Percentiles rank a stretch among this genome's conserved stretches.
phyloP scores from a whole-genome alignment of 2,329 filamentous ascomycete species.

The Talaromyces piceae region DNA sequence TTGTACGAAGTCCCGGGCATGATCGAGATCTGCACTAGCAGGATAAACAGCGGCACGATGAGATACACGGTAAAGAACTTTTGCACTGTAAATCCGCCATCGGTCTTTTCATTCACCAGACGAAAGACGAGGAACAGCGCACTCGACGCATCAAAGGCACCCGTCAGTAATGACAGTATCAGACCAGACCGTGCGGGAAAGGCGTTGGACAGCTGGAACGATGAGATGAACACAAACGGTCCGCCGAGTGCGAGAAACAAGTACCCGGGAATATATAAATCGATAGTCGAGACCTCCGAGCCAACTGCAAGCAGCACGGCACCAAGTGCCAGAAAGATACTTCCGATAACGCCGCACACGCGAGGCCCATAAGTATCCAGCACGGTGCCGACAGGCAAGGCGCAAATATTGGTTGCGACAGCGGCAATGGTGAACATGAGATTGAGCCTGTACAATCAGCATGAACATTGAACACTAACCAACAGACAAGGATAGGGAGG shows the following conservation, averaged over 20 bases:
- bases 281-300: constrained; percentile 56
- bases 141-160: constrained; percentile 76
- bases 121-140: constrained; percentile 70
- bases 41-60: constrained; percentile 59
- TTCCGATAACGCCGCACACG: constrained; percentile 65
- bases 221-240: constrained; percentile 73
- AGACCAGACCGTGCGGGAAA: constrained; percentile 69
- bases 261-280: constrained; percentile 68
- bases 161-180: constrained; percentile 72
- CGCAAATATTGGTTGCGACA: constrained; percentile 79
- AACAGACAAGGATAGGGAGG: too few species aligned
- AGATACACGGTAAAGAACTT: constrained; percentile 69
- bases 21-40: constrained; percentile 59
- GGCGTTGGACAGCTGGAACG: constrained; percentile 77
- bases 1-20: constrained; percentile 75
- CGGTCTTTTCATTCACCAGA: constrained; percentile 56
- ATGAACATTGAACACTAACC: neutral
- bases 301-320: constrained; percentile 66
- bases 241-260: constrained; percentile 70
- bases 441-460: constrained; percentile 52
- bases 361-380: constrained; percentile 76
- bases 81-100: constrained; percentile 52
- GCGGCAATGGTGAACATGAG: constrained; percentile 90
- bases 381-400: constrained; percentile 76
- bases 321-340: constrained; percentile 61